Evolutionary conservation across 805 yeast species (phyloP).

Genomic region (Teunomyces funiuensis): DNA sequence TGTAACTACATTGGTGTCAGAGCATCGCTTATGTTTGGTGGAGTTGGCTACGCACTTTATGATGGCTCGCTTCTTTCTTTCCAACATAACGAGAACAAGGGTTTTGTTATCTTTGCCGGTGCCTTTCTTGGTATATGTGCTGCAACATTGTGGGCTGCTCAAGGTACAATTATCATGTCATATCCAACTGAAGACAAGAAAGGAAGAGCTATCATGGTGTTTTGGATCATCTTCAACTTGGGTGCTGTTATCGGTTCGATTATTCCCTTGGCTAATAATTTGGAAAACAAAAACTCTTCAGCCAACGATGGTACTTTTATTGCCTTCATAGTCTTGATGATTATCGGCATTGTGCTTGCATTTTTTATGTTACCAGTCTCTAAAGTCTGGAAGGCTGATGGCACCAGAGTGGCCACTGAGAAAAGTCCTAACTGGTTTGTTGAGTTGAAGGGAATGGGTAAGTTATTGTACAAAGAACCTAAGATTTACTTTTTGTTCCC

Average conservation of each 20-base stretch:
- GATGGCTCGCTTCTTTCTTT: conserved; percentile 52
- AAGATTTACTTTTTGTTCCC: conserved; percentile 54
- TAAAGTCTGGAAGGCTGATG: conserved; percentile 51
- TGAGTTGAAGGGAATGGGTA: conserved; percentile 44
- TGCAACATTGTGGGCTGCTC: conserved; percentile 58
- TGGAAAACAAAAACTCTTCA: conserved; percentile 36
- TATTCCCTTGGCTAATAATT: conserved; percentile 56
- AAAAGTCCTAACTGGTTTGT: conserved; percentile 46
- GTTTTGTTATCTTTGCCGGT: conserved; percentile 56
- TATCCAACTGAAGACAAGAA: conserved; percentile 55
- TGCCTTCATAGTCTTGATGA: conserved; percentile 55
- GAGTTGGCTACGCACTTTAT: conserved; percentile 54
- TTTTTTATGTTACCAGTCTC: conserved; percentile 47
- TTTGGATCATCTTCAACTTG: conserved; percentile 61
- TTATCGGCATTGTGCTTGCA: conserved; percentile 46
- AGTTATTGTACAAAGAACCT: conserved; percentile 40
- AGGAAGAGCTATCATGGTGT: conserved; percentile 53
- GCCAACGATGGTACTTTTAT: conserved; percentile 51
- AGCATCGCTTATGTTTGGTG: conserved; percentile 49
- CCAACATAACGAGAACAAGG: conserved; percentile 45
- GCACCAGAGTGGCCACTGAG: conserved; percentile 46
- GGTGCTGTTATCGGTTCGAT: conserved; percentile 62
- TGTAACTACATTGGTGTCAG: conserved; percentile 50
- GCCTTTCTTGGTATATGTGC: conserved; percentile 60
- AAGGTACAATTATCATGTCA: conserved; percentile 56